phyloP scores from a whole-genome alignment of 805 yeast species.

The Cyberlindnera nakhonratchasimensis region DNA sequence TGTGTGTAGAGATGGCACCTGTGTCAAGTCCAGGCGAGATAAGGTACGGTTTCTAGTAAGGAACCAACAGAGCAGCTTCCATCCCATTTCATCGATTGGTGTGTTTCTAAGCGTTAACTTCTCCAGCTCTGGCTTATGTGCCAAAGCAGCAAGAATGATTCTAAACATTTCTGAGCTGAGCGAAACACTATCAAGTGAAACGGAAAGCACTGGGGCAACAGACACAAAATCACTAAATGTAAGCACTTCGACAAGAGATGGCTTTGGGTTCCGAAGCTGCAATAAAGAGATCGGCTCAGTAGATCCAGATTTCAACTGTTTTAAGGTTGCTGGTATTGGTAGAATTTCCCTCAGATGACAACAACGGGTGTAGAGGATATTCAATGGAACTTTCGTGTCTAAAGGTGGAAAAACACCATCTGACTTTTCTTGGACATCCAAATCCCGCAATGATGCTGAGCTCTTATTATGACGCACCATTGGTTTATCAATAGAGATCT shows the following conservation, averaged over 20 bases:
- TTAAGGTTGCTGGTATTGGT: slow-evolving; percentile 86
- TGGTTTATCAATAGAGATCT: slow-evolving; percentile 41
- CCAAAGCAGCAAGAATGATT: slow-evolving; percentile 61
- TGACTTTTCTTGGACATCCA: slow-evolving; percentile 17
- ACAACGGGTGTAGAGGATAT: slow-evolving; percentile 82
- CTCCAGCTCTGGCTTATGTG: slow-evolving; percentile 57
- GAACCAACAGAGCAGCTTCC: slow-evolving; percentile 80
- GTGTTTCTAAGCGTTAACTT: slow-evolving; percentile 79
- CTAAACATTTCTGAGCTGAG: slow-evolving; percentile 74
- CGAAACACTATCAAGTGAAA: slow-evolving; percentile 76
- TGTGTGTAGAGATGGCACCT: slow-evolving; percentile 36
- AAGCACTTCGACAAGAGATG: slow-evolving; percentile 82
- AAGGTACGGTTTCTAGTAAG: slow-evolving; percentile 59
- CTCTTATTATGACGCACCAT: slow-evolving; percentile 37
- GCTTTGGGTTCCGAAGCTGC: slow-evolving; percentile 79
- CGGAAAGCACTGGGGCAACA: slow-evolving; percentile 75
- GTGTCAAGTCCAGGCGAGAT: slow-evolving; percentile 64
- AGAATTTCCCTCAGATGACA: slow-evolving; percentile 88
- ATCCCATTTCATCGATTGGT: slow-evolving; percentile 68
- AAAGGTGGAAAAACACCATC: slow-evolving; percentile 31
- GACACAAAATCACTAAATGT: slow-evolving; percentile 86
- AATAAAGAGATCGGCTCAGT: slow-evolving; percentile 77
- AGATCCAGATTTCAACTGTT: slow-evolving; percentile 71
- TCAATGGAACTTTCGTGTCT: slow-evolving; percentile 43
- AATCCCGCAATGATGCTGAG: slow-evolving; percentile 26